These are phyloP conservation scores for Arthroderma sp. DNA, from an alignment of 2,329 filamentous ascomycete species.

Conservation along the genomic window DNA sequence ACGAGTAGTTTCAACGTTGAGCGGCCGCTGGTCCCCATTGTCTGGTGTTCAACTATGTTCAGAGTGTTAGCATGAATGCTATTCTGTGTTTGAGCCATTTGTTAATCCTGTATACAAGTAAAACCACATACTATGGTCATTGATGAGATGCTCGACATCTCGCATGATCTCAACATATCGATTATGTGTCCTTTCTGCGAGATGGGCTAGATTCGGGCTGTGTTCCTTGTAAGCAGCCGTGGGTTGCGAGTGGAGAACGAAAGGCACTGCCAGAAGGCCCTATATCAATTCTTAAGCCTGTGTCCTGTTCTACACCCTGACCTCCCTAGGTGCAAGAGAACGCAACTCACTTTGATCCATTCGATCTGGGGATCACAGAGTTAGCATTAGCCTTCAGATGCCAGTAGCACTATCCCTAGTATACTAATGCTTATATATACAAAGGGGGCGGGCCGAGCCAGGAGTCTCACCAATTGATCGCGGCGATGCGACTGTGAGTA, in stretches of 20 bases:
- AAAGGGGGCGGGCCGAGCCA: too few species aligned
- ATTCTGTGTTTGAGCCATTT: background rate
- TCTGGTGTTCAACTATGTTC: constrained; percentile 57
- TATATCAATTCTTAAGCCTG: constrained; percentile 12
- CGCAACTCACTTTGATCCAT: constrained; percentile 69
- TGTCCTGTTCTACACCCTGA: background rate
- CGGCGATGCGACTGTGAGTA: constrained; percentile 70
- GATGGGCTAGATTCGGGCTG: constrained; percentile 51
- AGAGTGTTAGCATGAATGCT: background rate
- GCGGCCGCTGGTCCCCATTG: constrained; percentile 50
- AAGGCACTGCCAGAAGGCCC: constrained; percentile 81
- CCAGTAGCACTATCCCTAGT: background rate
- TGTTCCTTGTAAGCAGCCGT: constrained; percentile 69
- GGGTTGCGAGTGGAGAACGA: constrained; percentile 91
- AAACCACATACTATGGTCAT: constrained; percentile 64
- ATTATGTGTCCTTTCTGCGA: constrained; percentile 68
- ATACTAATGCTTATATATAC: background rate
- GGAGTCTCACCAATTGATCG: constrained; percentile 61
- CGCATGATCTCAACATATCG: constrained; percentile 92
- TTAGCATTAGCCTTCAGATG: background rate
- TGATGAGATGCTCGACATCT: constrained; percentile 82
- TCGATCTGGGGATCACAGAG: constrained; percentile 43
- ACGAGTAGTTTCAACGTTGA: constrained; percentile 91
- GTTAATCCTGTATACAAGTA: background rate
- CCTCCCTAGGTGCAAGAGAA: background rate